phyloP scores from a whole-genome alignment of 2,329 filamentous ascomycete species.

The Pseudogymnoascus sp. region DNA sequence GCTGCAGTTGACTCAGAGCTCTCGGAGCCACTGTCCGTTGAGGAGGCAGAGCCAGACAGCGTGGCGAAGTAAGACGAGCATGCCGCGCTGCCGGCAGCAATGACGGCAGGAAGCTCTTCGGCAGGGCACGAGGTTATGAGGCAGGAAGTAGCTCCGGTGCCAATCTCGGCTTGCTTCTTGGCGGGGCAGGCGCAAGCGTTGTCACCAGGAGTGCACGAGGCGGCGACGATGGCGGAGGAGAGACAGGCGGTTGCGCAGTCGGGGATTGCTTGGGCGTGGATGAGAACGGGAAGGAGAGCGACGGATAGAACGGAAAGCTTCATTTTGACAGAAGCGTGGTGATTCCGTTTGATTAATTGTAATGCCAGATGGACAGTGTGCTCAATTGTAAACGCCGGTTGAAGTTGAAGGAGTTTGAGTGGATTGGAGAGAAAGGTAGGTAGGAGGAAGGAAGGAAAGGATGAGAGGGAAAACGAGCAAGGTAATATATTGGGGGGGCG shows the following conservation, averaged over 20 bases:
- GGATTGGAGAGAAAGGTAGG: not conserved
- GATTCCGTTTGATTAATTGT: not conserved
- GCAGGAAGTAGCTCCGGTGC: not conserved
- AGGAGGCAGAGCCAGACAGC: not conserved
- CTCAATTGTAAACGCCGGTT: not conserved
- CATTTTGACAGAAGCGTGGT: not conserved
- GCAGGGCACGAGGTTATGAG: not conserved
- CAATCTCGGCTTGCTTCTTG: not conserved
- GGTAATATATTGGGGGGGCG: not conserved
- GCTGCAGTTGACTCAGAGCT: not conserved
- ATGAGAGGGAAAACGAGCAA: not conserved
- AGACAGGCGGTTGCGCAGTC: not conserved
- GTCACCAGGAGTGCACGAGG: not conserved
- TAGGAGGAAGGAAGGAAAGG: not conserved
- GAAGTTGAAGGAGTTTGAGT: not conserved
- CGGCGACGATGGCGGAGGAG: not conserved
- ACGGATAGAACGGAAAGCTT: constrained; percentile 5
- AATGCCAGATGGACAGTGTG: not conserved
- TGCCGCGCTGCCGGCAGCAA: not conserved
- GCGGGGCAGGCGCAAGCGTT: not conserved
- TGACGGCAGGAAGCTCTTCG: not conserved
- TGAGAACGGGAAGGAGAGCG: not conserved
- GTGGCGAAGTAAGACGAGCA: not conserved
- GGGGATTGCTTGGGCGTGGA: not conserved
- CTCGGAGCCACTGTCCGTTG: not conserved